phyloP scores from a whole-genome alignment of 108 stramenopile genomes.

The Nitzschia sp. region DNA sequence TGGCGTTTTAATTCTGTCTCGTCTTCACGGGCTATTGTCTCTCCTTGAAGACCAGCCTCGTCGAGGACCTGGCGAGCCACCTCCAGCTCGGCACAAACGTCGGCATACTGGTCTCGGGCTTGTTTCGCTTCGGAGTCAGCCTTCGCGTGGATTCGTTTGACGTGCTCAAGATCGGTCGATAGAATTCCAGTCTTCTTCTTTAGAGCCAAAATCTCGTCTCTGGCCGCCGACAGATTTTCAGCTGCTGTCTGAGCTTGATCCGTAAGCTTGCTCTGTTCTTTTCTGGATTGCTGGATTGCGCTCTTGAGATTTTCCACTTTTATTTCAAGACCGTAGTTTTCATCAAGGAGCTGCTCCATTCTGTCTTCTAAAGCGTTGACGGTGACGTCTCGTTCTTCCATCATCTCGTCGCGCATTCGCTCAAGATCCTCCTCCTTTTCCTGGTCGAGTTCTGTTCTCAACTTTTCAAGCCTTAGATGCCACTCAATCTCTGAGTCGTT shows the following conservation, averaged over 20 bases:
- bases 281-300: background rate
- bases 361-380: background rate
- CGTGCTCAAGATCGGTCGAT: constrained; percentile 13
- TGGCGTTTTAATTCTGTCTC: constrained; percentile 8
- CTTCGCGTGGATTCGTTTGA: background rate
- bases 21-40: constrained; percentile 12
- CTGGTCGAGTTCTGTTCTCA: constrained; percentile 36
- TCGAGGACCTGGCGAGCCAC: constrained; percentile 15
- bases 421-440: constrained; percentile 23
- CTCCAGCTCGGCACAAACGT: constrained; percentile 10
- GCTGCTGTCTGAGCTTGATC: background rate
- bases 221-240: background rate
- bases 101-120: constrained; percentile 1
- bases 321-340: constrained; percentile 26
- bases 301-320: background rate
- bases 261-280: background rate
- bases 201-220: constrained; percentile 6
- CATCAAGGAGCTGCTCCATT: constrained; percentile 27
- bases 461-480: constrained; percentile 32
- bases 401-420: background rate
- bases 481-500: constrained; percentile 7
- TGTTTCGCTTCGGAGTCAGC: background rate
- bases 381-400: constrained; percentile 2
- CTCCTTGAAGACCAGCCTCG: constrained; percentile 10
- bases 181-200: constrained; percentile 8